Evolutionary conservation across 1,284 basidiomycete genomes (phyloP), one percentile per base, ranked within the genome.

Genomic region (Stereum hirsutum): DNA sequence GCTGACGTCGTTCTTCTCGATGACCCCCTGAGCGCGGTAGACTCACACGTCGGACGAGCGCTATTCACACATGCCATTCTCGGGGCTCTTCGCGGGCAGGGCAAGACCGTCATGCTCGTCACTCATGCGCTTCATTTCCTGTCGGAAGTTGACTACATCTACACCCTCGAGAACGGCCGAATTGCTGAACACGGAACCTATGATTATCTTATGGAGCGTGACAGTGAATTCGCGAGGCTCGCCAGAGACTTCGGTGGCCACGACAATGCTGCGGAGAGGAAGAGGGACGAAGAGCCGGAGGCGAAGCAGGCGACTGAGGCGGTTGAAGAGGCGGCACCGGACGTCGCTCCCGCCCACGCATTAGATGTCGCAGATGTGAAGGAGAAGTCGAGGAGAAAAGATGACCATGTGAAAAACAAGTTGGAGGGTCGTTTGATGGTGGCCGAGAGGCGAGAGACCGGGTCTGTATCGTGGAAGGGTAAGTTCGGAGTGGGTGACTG

Each of bases 1-100:
- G 80, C 87, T 0, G 89, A 91, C 45, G 84, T 95, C 48, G 81
- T 91, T 52, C 83, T 93, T 23, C 81, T 91, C 47, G 89, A 92
- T 54, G 72, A 72, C 44, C 35, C 68, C 47, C 21, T 26, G 31
- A n/a, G 21, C 4, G 10, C 37, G 83, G 84, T 90, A 23, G 89
- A 89, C 57, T 89, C 90, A 3, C 89, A 93, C 54, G 90, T 95
- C 37, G 90, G 89, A 32, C 88, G 86, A 58, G 71, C 79, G 4
- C 79, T 95, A 21, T 92, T 94, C 66, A 78, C 84, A 53, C 82
- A 93, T 50, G 87, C 91, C 20, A 72, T 94, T 47, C 70, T 80
- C 46, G 75, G 79, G 51, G 72, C 67, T 4, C 49, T 65, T 6
- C 52, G 61, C 10, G 33, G 33, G 8, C 52, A 60, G 8, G 76